Base-by-base conservation (phyloP, 2,329 filamentous ascomycete genomes). In the Bipolaris victoriae region DNA sequence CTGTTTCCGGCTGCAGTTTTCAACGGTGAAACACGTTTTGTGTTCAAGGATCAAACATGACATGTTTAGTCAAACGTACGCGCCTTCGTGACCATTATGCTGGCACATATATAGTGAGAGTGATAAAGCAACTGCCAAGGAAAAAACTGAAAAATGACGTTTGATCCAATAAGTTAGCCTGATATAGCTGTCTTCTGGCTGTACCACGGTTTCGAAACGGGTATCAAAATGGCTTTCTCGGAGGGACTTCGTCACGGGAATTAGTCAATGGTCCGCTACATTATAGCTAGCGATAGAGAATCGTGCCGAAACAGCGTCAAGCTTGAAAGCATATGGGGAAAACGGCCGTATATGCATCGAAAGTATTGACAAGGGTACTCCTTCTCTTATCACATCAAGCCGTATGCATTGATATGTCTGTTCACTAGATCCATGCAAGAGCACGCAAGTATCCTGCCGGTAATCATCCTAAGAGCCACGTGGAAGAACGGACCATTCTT, bases 1-100 rank as follows among this genome's bases (percentile, higher is more conserved):
- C 22, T 31, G 10, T 47, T 51, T 29, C 43, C 33, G 15, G 22
- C 50, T 43, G n/a, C 52, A 37, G 13, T 37, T 31, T 31, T 13
- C 37, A n/a, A 26, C 24, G 39, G 31, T 53, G 67, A 71, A 71
- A 72, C 68, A 40, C 58, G 36, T 43, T 45, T 57, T 46, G 45
- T 51, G 46, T 36, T 41, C 52, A 16, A 51, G 58, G 55, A 51
- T 65, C 63, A 72, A 71, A 72, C 69, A 59, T 57, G 50, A 39
- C 20, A 37, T 52, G 53, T 57, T 55, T 62, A 54, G 47, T 41
- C 49, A 62, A 57, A 54, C 57, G 47, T 55, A 20, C 46, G 26
- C 35, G 33, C 40, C 54, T 31, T 46, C 24, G n/a, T 40, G 22
- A 18, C 11, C 20, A 36, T 13, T 5, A 26, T 35, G 24, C 37